Percentiles rank a stretch among this genome's conserved stretches.
Conservation (phyloP, 1,284 basidiomycete species). For the Cutaneotrichosporon dermatis region DNA sequence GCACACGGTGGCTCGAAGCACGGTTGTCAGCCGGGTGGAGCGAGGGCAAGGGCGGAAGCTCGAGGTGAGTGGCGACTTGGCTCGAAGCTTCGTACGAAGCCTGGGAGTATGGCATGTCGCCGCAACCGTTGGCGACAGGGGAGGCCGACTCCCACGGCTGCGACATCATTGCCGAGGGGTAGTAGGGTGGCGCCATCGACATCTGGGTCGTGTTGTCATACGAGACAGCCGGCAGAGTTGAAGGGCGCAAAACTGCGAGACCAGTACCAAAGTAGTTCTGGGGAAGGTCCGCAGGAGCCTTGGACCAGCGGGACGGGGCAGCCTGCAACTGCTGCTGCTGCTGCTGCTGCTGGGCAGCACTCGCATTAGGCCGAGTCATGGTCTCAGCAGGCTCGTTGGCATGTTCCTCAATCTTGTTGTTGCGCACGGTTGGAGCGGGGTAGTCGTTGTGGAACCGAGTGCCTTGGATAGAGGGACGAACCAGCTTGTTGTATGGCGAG, state of each 20-base stretch:
- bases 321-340: too few relatives aligned
- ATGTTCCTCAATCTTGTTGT: neutral
- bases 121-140: too few relatives aligned
- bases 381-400: neutral
- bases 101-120: too few relatives aligned
- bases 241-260: neutral
- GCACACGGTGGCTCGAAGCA: neutral
- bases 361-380: neutral
- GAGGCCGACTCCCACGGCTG: too few relatives aligned
- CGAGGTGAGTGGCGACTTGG: neutral
- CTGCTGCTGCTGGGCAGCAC: neutral
- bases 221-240: neutral
- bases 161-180: too few relatives aligned
- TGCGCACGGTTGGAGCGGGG: neutral
- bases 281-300: neutral
- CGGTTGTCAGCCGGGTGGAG: neutral
- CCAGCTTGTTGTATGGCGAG: constrained; percentile 4
- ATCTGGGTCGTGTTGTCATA: too few relatives aligned
- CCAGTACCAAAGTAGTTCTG: constrained; percentile 1
- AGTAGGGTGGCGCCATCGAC: too few relatives aligned
- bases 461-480: neutral
- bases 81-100: too few relatives aligned
- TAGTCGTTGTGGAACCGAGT: neutral
- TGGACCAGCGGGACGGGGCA: neutral
- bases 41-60: neutral